Conservation (phyloP, 208 protist genomes). For the Naegleria fowleri region DNA sequence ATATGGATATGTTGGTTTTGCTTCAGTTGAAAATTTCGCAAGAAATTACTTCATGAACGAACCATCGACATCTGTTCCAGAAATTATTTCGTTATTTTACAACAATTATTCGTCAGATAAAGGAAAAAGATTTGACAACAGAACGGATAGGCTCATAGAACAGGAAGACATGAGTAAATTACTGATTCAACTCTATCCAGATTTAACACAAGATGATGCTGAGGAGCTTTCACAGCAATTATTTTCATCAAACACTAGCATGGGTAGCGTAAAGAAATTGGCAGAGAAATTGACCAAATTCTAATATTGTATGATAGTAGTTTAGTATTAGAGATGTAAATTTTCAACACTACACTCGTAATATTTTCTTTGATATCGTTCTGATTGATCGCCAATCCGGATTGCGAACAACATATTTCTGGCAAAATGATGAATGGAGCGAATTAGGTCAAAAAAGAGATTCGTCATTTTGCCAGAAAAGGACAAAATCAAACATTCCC, state of each 20-base stretch:
- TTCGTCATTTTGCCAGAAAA: no score
- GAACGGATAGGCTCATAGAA: neutral
- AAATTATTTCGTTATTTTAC: neutral
- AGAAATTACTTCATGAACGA: neutral
- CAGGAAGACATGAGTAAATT: neutral
- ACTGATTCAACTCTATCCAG: neutral
- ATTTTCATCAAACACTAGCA: neutral
- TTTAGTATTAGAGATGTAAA: no score
- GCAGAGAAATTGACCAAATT: neutral
- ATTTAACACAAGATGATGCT: neutral
- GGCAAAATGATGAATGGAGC: no score
- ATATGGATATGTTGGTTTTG: neutral
- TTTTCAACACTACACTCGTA: no score
- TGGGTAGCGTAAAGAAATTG: neutral
- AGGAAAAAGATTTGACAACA: neutral
- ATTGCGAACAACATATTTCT: no score
- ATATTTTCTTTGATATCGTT: no score
- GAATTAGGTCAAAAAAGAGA: no score
- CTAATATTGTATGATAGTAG: no score
- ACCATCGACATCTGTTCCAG: neutral
- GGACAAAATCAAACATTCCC: no score
- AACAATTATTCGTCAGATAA: neutral
- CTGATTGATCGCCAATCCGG: no score
- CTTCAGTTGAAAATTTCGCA: neutral
- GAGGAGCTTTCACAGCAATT: neutral